Evolutionary conservation across 768 basidiomycete species (phyloP).

Genomic region (Dacryopinax primogenitus): DNA sequence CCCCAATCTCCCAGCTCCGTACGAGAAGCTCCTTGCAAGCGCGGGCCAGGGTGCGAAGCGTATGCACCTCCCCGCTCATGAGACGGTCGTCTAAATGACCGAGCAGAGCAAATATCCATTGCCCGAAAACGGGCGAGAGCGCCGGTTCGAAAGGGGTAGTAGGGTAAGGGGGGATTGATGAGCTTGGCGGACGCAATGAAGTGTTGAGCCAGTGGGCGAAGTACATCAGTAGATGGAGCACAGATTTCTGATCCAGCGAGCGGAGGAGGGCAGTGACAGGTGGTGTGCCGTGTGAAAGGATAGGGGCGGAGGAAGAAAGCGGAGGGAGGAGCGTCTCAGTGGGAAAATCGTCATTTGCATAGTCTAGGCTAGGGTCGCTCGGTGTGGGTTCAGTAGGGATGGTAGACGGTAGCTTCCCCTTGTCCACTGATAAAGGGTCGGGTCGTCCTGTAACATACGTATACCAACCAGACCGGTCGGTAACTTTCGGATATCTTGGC

Average conservation of each 20-base stretch:
- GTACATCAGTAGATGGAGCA: conserved; percentile 69
- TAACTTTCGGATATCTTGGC: conserved; percentile 25
- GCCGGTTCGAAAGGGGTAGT: conserved; percentile 20
- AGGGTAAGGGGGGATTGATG: conserved; percentile 37
- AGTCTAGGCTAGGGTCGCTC: neutral
- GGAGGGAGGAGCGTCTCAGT: neutral
- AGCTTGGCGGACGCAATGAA: conserved; percentile 16
- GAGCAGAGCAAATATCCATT: conserved; percentile 69
- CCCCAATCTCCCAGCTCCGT: neutral
- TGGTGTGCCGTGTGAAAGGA: neutral
- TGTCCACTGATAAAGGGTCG: conserved; percentile 26
- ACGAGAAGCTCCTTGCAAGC: conserved; percentile 45
- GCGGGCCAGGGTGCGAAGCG: conserved; percentile 62
- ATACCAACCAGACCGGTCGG: conserved; percentile 73
- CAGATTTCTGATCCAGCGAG: conserved; percentile 38
- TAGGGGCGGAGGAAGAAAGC: neutral
- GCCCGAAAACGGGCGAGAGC: conserved; percentile 41
- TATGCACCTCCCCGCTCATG: conserved; percentile 61
- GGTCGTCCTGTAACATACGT: conserved; percentile 55
- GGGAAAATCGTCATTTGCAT: neutral
- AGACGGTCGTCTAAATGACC: conserved; percentile 54
- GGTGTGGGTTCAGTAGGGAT: neutral
- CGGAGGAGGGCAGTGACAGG: neutral
- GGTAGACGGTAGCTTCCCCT: neutral
- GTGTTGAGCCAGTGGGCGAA: conserved; percentile 66